Base-by-base conservation (phyloP, 225 moss, liverwort and hornwort genomes). In the Pseudoscleropodium purum region DNA sequence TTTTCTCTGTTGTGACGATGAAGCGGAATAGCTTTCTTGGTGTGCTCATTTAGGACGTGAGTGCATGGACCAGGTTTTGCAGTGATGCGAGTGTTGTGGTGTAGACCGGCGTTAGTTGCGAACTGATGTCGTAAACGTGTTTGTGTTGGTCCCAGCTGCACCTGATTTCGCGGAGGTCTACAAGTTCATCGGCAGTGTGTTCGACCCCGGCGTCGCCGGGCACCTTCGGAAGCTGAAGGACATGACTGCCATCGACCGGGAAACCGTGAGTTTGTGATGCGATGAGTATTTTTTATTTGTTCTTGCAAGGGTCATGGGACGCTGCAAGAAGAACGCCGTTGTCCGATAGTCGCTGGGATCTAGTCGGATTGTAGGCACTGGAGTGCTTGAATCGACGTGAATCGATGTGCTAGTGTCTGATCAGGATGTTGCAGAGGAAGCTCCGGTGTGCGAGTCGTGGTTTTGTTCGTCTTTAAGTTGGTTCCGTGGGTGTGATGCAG, bases 81-180 rank as follows among this genome's bases (percentile, higher is more conserved):
- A 36, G 79, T 37, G 57, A 31, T 56, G 54, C 7, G 26, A 62
- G 15, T 31, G 30, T 57, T 51, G 64, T 84, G n/a, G 1, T 61
- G 15, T 43, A 19, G 16, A 16, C 6, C 2, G 62, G 66, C 39
- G 52, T 51, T 26, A 17, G 74, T 24, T 64, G 41, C 79, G 85
- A 75, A 78, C n/a, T 93, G 79, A 88, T 33, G 17, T 13, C 6
- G 13, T 19, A 0, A 43, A 41, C 36, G 2, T 90, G 75, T 67
- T 74, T 65, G 37, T 59, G 84, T 82, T 39, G 7, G 14, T 79
- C 67, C 63, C 95, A 99, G 99, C 97, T 82, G 92, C 95, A 69
- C 99, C 97, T 41, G 97, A 99, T 88, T 99, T 99, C 65, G 95
- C 95, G 61, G 97, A 97, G 94, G 99, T 99, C 7, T 99, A 99